Conservation (phyloP, 176 grass and related monocot species). For the Rhipidocladum racemiflorum region DNA sequence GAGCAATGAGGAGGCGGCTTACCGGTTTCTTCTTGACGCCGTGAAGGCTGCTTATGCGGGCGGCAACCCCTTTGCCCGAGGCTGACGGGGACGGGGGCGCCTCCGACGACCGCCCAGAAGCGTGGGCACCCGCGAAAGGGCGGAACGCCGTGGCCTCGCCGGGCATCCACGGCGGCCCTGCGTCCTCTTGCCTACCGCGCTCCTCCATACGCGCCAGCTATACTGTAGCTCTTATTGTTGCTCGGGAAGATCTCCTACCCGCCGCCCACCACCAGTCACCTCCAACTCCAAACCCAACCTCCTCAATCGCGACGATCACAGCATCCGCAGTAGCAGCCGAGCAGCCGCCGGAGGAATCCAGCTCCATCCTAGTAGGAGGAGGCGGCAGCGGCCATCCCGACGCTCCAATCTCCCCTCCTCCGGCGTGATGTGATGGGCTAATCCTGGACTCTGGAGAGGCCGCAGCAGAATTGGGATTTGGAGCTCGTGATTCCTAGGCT, state of each 20-base stretch:
- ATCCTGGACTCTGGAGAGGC: neutral
- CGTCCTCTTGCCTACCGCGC: constrained; percentile 20
- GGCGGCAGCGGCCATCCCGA: constrained; percentile 30
- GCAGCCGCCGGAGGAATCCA: constrained; percentile 48
- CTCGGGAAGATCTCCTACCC: constrained; percentile 19
- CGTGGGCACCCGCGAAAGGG: neutral
- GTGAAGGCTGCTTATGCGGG: constrained; percentile 42
- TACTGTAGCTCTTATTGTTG: neutral
- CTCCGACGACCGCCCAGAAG: neutral
- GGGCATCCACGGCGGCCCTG: constrained; percentile 39
- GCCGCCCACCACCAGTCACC: constrained; percentile 7
- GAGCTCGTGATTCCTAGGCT: neutral
- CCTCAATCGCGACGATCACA: constrained; percentile 37
- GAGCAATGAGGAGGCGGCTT: constrained; percentile 29
- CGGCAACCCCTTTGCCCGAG: constrained; percentile 32
- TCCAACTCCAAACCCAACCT: neutral
- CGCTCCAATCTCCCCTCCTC: constrained; percentile 30
- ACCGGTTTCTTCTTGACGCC: constrained; percentile 52
- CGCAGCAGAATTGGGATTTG: neutral
- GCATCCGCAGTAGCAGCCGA: constrained; percentile 30
- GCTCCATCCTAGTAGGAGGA: constrained; percentile 51
- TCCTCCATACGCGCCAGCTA: constrained; percentile 35
- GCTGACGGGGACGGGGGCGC: constrained; percentile 9
- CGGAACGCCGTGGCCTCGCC: constrained; percentile 45
- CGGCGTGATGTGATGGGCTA: neutral